Base-by-base conservation (phyloP, 2,329 filamentous ascomycete species). In the Fusarium incarnatum region DNA sequence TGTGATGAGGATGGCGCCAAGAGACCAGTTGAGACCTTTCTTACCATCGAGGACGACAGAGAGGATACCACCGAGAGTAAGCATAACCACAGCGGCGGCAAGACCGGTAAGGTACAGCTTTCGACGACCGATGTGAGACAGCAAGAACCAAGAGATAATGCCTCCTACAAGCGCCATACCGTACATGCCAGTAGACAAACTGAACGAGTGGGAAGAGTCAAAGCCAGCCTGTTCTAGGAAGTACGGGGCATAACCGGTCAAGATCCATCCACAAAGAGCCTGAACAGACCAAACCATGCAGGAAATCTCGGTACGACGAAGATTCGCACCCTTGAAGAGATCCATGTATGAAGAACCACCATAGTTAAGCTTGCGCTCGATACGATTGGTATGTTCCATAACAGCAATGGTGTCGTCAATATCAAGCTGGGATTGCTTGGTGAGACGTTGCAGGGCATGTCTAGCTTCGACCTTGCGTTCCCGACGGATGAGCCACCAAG, bases 221-320 rank as follows among this genome's bases (percentile, higher is more conserved):
- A 83, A 76, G 34, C 83, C 82, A 3, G 81, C 77, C 47, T 82
- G 80, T 30, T 79, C 74, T 53, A 82, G 81, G 63, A 84, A 84
- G 69, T 82, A 83, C 0, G 79, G 56, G 1, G 68, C 66, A 2
- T 74, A 73, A 0, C 60, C 61, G 11, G 60, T 74, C 22, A 74
- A n/a, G 3, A 64, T 56, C 42, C 52, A 69, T 1, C 75, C 75
- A 6, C 66, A 70, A 1, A 76, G 64, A 6, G 71, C 73, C 49
- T 77, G 75, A 2, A 60, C 60, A 4, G 70, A 60, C 73, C 71
- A 76, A 2, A 68, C 65, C 64, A 76, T 68, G 50, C 73, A 75
- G 2, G 68, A 62, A 13, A 77, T 77, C 32, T 76, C 75, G 3
- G 75, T 77, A 8, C 75, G 67, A 11, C 75, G 71, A 3, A 70